Conservation (phyloP, 1,284 basidiomycete species). For the Apiotrichum gracile region DNA sequence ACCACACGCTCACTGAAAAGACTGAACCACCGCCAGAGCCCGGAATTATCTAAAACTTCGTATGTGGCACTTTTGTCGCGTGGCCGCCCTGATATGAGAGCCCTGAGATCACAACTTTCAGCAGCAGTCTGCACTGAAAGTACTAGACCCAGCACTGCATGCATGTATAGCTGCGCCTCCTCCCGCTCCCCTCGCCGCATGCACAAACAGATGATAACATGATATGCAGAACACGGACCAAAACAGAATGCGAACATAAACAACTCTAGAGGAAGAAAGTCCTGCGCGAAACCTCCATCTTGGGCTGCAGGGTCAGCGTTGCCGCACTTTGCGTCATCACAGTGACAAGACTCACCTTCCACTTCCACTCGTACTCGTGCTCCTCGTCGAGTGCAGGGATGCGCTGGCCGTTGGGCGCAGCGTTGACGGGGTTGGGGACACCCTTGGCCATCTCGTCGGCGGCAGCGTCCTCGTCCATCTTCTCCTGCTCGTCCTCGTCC, state of each 20-base stretch:
- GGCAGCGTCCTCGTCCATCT: constrained; percentile 41
- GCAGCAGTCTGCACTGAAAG: no score
- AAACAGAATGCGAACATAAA: constrained; percentile 1
- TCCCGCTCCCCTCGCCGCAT: not conserved
- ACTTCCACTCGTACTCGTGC: constrained; percentile 50
- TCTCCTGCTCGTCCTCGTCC: constrained; percentile 28
- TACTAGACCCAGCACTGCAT: not conserved
- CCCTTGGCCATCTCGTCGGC: constrained; percentile 33
- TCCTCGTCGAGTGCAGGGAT: constrained; percentile 46
- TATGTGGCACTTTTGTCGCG: not conserved
- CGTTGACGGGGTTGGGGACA: constrained; percentile 5
- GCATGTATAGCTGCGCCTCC: not conserved
- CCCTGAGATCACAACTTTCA: no score
- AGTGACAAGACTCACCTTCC: constrained; percentile 41
- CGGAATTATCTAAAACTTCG: not conserved
- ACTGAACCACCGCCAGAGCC: not conserved
- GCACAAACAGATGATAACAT: not conserved
- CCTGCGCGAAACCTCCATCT: constrained; percentile 48
- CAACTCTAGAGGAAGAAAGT: constrained; percentile 47
- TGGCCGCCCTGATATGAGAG: no score
- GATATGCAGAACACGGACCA: not conserved
- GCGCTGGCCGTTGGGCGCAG: constrained; percentile 24
- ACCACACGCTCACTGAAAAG: not conserved
- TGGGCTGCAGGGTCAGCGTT: constrained; percentile 34
- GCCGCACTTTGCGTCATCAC: not conserved